A percentile compares a stretch with the other conserved stretches of the same genome.
phyloP scores from a whole-genome alignment of 495 filamentous ascomycete species.

The Elaphomyces granulatus region DNA sequence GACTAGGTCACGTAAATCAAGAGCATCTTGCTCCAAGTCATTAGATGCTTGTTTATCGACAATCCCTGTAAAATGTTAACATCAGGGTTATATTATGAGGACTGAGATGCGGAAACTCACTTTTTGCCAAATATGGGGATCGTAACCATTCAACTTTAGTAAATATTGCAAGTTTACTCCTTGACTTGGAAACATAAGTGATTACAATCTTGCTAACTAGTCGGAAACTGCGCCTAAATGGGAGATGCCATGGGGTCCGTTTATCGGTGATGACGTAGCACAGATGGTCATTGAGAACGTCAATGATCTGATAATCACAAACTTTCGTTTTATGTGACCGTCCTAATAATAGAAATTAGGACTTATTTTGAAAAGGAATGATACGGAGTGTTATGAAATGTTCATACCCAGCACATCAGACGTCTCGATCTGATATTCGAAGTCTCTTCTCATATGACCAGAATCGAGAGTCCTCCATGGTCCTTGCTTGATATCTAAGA shows the following conservation, averaged over 20 bases:
- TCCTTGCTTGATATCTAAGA: slow-evolving; percentile 60
- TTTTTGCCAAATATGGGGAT: slow-evolving; percentile 46
- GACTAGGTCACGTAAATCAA: slow-evolving; percentile 72
- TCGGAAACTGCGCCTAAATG: slow-evolving; percentile 62
- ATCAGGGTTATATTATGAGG: background rate
- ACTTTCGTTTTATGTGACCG: slow-evolving; percentile 41
- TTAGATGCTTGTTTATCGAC: slow-evolving; percentile 68
- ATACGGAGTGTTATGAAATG: too few relatives aligned
- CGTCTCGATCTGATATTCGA: slow-evolving; percentile 63
- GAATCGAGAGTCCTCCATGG: slow-evolving; percentile 64
- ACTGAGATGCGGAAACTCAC: slow-evolving; percentile 19
- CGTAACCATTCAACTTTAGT: slow-evolving; percentile 75
- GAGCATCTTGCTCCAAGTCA: slow-evolving; percentile 68
- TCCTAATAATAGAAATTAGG: slow-evolving; percentile 14
- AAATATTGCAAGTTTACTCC: slow-evolving; percentile 81
- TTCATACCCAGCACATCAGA: slow-evolving; percentile 45
- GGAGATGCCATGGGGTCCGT: slow-evolving; percentile 83
- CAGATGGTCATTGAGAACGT: slow-evolving; percentile 84
- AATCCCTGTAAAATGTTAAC: slow-evolving; percentile 29
- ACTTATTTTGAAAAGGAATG: background rate
- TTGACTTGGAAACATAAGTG: slow-evolving; percentile 80
- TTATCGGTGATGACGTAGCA: slow-evolving; percentile 88
- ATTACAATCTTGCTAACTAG: slow-evolving; percentile 87
- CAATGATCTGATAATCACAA: slow-evolving; percentile 76
- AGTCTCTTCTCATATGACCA: slow-evolving; percentile 56